Percentiles rank a stretch among this genome's conserved stretches.
phyloP scores from a whole-genome alignment of 768 basidiomycete genomes.

The Termitomyces sp. region DNA sequence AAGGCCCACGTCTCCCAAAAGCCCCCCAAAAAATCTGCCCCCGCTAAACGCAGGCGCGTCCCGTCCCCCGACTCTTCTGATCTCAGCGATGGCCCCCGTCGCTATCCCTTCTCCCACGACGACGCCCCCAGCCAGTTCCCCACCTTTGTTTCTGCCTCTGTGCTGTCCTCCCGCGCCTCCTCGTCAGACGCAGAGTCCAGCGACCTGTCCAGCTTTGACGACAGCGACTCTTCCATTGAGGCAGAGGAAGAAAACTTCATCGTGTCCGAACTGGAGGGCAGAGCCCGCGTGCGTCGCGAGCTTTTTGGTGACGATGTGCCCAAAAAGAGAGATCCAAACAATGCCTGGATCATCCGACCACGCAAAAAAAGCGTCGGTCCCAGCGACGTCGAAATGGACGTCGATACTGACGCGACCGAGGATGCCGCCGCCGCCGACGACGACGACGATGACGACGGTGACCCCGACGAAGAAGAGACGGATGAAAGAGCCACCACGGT shows the following conservation, averaged over 20 bases:
- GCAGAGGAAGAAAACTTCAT: conserved; percentile 62
- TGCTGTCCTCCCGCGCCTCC: conserved; percentile 40
- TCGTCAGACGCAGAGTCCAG: conserved; percentile 39
- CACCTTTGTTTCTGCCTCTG: conserved; percentile 65
- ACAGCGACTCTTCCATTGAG: conserved; percentile 50
- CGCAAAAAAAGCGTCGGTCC: conserved; percentile 65
- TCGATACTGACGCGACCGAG: conserved; percentile 54
- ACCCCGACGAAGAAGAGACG: conserved; percentile 36
- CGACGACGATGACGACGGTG: conserved; percentile 34
- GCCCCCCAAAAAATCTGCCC: conserved; percentile 16
- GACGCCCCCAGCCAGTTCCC: conserved; percentile 56
- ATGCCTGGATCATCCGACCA: conserved; percentile 65
- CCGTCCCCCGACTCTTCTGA: conserved; percentile 24
- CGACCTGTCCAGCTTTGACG: conserved; percentile 35
- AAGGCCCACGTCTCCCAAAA: conserved; percentile 26
- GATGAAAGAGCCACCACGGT: conserved; percentile 31
- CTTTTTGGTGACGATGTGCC: conserved; percentile 45
- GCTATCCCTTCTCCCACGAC: too few relatives aligned
- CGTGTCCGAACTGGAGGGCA: conserved; percentile 37
- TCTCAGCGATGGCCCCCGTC: conserved; percentile 31
- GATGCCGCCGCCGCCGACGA: conserved; percentile 46
- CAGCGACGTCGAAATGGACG: conserved; percentile 60
- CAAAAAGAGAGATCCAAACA: conserved; percentile 34
- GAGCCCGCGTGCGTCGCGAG: conserved; percentile 56
- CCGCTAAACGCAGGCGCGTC: conserved; percentile 30